These are phyloP conservation scores for Biscogniauxia mediterranea DNA, from an alignment of 2,329 filamentous ascomycete genomes.

Conservation along the genomic window DNA sequence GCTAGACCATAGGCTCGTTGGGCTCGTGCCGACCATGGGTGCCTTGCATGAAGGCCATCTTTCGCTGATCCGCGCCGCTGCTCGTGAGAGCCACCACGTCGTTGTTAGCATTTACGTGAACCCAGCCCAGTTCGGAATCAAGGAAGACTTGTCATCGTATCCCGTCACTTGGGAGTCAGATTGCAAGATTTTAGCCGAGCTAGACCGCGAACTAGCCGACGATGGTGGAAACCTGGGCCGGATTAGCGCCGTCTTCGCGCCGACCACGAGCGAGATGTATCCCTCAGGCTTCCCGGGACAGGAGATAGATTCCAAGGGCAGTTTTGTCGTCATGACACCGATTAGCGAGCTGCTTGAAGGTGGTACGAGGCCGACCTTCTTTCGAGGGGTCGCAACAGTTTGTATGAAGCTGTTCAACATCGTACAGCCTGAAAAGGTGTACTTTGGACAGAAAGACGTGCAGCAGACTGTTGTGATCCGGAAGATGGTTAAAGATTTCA, in stretches of 20 bases:
- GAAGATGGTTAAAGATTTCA: constrained; percentile 84
- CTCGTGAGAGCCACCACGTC: constrained; percentile 79
- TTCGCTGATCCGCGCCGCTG: constrained; percentile 79
- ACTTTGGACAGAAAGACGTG: constrained; percentile 97
- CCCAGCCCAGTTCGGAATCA: constrained; percentile 88
- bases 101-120: constrained; percentile 95
- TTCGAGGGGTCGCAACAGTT: constrained; percentile 91
- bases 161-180: constrained; percentile 87
- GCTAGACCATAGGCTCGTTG: constrained; percentile 68
- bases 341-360: constrained; percentile 81
- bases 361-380: constrained; percentile 84
- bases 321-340: constrained; percentile 89
- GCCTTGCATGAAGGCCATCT: constrained; percentile 92
- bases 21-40: constrained; percentile 95
- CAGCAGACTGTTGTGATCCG: constrained; percentile 92
- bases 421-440: constrained; percentile 72
- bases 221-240: constrained; percentile 61
- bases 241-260: constrained; percentile 82
- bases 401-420: constrained; percentile 94
- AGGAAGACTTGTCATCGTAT: constrained; percentile 86
- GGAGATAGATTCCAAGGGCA: constrained; percentile 74
- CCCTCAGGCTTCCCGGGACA: constrained; percentile 73
- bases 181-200: constrained; percentile 59
- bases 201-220: constrained; percentile 72
- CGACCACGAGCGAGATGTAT: constrained; percentile 82